A percentile compares a stretch with the other conserved stretches of the same genome.
These are phyloP conservation scores for Kodamaea fukazawae DNA, from an alignment of 805 yeast species.

Conservation along the genomic window DNA sequence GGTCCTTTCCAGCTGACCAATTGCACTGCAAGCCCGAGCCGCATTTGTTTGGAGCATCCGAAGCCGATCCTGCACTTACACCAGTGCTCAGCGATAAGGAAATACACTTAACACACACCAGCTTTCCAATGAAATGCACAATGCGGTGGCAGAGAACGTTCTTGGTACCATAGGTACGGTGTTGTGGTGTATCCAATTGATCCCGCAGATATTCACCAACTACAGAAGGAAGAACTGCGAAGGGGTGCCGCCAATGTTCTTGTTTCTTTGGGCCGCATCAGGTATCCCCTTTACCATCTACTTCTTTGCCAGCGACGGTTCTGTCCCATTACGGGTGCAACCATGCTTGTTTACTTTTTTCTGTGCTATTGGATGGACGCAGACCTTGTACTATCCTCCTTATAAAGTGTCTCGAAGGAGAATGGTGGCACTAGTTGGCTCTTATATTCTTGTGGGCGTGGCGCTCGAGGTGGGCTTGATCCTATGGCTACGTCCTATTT, in stretches of 20 bases:
- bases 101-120: no score
- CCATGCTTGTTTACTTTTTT: slow-evolving; percentile 80
- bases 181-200: slow-evolving; percentile 86
- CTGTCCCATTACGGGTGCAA: slow-evolving; percentile 78
- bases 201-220: slow-evolving; percentile 81
- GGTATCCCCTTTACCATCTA: slow-evolving; percentile 89
- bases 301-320: slow-evolving; percentile 67
- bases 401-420: slow-evolving; percentile 32
- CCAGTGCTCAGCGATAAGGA: no score
- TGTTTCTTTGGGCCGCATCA: slow-evolving; percentile 68
- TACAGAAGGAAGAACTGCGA: slow-evolving; percentile 73
- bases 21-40: no score
- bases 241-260: slow-evolving; percentile 87
- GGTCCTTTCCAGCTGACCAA: no score
- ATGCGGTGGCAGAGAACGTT: slow-evolving; percentile 61
- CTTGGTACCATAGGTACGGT: slow-evolving; percentile 88
- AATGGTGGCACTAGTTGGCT: slow-evolving; percentile 31
- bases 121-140: slow-evolving; percentile 19
- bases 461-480: slow-evolving; percentile 72
- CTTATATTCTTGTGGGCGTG: slow-evolving; percentile 44
- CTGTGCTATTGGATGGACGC: slow-evolving; percentile 64
- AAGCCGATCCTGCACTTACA: no score
- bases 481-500: slow-evolving; percentile 60
- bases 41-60: no score
- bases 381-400: slow-evolving; percentile 71